Conservation (phyloP, 345 rosid genomes). For the Aegle marmelos region DNA sequence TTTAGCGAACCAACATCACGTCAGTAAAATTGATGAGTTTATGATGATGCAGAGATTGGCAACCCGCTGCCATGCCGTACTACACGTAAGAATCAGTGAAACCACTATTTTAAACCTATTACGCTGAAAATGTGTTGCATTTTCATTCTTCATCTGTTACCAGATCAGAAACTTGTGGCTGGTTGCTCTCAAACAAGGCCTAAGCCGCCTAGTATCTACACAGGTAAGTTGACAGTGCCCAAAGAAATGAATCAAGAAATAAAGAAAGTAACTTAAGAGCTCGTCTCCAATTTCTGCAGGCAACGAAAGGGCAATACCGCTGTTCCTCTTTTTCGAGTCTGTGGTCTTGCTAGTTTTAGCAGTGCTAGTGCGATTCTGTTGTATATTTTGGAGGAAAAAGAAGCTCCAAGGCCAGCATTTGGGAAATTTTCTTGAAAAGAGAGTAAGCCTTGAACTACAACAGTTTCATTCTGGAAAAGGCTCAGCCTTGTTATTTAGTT, state of each 20-base stretch:
- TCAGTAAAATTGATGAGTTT: background rate
- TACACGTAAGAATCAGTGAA: constrained; percentile 27
- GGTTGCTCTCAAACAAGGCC: constrained; percentile 62
- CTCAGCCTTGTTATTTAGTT: background rate
- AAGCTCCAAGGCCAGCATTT: constrained; percentile 63
- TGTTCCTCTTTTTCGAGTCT: constrained; percentile 71
- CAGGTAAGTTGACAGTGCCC: constrained; percentile 32
- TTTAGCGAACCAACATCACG: background rate
- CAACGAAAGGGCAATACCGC: constrained; percentile 40
- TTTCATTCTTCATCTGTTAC: background rate
- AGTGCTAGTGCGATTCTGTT: constrained; percentile 67
- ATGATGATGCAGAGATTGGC: constrained; percentile 50
- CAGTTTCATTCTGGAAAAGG: background rate
- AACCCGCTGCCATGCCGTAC: constrained; percentile 59
- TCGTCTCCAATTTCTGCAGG: constrained; percentile 37
- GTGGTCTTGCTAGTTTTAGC: constrained; percentile 51
- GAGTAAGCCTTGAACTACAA: constrained; percentile 39
- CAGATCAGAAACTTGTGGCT: constrained; percentile 60
- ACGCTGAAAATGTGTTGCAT: background rate
- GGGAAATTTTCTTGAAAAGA: constrained; percentile 61
- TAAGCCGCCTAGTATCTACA: constrained; percentile 38
- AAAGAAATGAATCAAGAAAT: background rate
- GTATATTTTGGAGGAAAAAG: constrained; percentile 80
- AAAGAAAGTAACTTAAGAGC: background rate
- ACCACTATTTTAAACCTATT: background rate